These are phyloP conservation scores for Polymyxa betae DNA, from an alignment of 208 protist genomes.

Conservation along the genomic window DNA sequence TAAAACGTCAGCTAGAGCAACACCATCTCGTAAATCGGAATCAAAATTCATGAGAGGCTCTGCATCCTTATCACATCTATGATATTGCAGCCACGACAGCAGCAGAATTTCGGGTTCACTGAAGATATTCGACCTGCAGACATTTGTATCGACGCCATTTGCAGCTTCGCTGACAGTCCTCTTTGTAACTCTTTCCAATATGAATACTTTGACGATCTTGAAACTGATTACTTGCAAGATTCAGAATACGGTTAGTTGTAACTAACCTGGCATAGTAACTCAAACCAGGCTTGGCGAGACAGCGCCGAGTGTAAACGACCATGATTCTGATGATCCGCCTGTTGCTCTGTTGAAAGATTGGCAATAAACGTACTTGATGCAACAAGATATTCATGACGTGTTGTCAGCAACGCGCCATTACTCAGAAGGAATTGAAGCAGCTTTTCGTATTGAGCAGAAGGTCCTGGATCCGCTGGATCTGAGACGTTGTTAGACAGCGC, in stretches of 20 bases:
- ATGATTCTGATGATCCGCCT: no score
- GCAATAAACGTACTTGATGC: neutral
- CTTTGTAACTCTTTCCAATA: constrained; percentile 16
- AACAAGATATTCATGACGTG: neutral
- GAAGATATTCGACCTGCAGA: neutral
- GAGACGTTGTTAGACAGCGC: no score
- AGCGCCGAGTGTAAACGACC: neutral
- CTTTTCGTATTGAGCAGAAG: neutral
- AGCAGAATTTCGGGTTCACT: neutral
- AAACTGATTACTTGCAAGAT: neutral
- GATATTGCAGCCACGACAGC: neutral
- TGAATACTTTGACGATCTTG: constrained; percentile 53
- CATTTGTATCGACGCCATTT: neutral
- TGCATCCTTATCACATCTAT: neutral
- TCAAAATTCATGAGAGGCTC: constrained; percentile 9
- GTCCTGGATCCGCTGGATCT: neutral
- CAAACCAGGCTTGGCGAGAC: constrained; percentile 3
- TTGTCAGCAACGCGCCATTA: neutral
- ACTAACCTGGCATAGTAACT: neutral
- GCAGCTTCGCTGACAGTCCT: neutral
- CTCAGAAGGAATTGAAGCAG: neutral
- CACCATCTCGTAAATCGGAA: constrained; percentile 4
- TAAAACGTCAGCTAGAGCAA: neutral
- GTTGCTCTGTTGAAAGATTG: neutral
- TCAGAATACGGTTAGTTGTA: neutral